Conservation (phyloP, 2,329 filamentous ascomycete genomes). For the Cercospora sp. region DNA sequence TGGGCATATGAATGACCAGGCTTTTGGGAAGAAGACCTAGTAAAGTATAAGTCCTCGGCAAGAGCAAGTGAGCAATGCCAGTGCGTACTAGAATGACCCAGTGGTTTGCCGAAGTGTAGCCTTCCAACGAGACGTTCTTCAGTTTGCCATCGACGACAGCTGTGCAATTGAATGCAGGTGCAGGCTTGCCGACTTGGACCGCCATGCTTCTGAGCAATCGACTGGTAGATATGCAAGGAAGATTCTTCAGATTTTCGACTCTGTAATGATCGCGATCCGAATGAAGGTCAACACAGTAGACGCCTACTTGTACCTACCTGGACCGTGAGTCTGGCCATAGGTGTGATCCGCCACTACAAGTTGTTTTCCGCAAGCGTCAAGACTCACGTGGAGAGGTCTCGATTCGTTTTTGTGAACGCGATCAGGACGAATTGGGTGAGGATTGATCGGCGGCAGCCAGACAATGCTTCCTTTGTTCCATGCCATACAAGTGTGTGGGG, state of each 20-base stretch:
- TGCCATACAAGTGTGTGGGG: neutral
- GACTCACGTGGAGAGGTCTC: neutral
- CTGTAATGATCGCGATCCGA: neutral
- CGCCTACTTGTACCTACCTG: neutral
- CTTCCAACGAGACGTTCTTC: constrained; percentile 36
- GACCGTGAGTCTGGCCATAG: neutral
- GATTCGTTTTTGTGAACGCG: neutral
- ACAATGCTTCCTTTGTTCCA: constrained; percentile 2
- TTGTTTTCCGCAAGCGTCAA: neutral
- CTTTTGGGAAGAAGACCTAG: constrained; percentile 63
- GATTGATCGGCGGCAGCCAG: neutral
- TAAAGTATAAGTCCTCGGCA: neutral
- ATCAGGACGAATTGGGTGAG: neutral
- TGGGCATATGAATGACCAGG: constrained; percentile 68
- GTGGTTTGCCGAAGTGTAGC: constrained; percentile 44
- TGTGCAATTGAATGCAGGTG: constrained; percentile 33
- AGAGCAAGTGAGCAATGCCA: neutral
- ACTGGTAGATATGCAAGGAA: neutral
- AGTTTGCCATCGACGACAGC: constrained; percentile 38
- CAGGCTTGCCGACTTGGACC: constrained; percentile 34
- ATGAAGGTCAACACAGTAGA: neutral
- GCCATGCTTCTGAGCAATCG: neutral
- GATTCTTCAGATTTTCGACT: neutral
- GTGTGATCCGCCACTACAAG: neutral
- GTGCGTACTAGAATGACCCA: constrained; percentile 60